A percentile compares a stretch with the other conserved stretches of the same genome.
These are phyloP conservation scores for Ensete glaucum DNA, from an alignment of 176 grass and related monocot genomes.

Conservation along the genomic window DNA sequence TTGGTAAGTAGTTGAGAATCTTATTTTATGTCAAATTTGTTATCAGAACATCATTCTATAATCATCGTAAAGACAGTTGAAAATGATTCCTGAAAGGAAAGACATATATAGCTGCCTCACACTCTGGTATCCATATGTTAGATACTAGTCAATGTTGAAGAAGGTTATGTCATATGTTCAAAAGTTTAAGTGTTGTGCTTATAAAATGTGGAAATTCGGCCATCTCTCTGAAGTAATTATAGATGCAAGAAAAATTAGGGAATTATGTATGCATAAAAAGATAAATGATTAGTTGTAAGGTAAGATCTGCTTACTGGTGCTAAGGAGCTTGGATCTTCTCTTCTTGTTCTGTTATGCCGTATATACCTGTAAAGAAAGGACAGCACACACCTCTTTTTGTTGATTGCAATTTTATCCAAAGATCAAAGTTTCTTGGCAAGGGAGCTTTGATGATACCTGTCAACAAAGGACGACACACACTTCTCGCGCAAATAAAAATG, in stretches of 20 bases:
- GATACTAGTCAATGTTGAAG: neutral
- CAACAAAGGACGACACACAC: too few relatives aligned
- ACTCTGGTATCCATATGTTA: neutral
- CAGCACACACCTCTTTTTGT: neutral
- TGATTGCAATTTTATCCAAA: neutral
- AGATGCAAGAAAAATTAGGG: neutral
- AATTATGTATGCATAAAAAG: neutral
- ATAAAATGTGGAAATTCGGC: neutral
- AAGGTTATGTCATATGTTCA: neutral
- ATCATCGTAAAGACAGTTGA: neutral
- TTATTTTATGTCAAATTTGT: slow-evolving; percentile 1
- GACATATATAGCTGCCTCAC: neutral
- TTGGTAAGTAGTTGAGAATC: slow-evolving; percentile 46
- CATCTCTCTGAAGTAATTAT: neutral
- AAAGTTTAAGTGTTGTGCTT: neutral
- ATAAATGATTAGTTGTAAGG: neutral
- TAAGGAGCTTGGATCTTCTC: neutral
- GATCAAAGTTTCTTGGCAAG: too few relatives aligned
- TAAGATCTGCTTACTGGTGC: neutral
- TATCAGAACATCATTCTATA: neutral
- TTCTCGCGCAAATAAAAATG: too few relatives aligned
- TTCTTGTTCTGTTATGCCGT: neutral
- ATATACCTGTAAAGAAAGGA: neutral
- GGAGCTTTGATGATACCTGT: too few relatives aligned
- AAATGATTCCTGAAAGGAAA: neutral